Conservation (phyloP, 345 rosid genomes). For the Leavenworthia alabamica region DNA sequence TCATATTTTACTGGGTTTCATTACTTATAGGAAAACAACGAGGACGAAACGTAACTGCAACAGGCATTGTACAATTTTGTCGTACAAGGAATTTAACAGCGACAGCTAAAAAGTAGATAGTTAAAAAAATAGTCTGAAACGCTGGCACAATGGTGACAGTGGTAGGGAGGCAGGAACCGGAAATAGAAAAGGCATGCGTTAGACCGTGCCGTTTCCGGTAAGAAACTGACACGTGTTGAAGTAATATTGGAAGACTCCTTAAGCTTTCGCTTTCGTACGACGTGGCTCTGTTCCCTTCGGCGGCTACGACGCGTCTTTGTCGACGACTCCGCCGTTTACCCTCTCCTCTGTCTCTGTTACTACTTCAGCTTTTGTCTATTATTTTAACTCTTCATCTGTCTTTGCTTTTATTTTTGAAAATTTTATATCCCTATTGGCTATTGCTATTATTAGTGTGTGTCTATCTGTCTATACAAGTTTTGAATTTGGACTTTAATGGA, state of each 20-base stretch:
- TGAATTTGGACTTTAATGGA: background rate
- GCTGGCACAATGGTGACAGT: slow-evolving; percentile 21
- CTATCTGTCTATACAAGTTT: no score
- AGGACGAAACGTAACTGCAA: slow-evolving; percentile 12
- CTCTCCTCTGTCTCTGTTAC: slow-evolving; percentile 23
- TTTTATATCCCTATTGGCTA: background rate
- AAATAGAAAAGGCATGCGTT: slow-evolving; percentile 27
- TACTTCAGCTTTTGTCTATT: slow-evolving; percentile 24
- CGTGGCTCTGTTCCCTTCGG: slow-evolving; percentile 40
- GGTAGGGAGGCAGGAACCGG: slow-evolving; percentile 5
- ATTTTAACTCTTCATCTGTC: background rate
- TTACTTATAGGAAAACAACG: background rate
- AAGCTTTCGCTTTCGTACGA: slow-evolving; percentile 42
- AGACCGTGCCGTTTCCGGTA: slow-evolving; percentile 19
- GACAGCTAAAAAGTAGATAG: background rate
- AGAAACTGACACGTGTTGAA: background rate
- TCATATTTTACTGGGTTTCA: background rate
- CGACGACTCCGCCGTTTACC: slow-evolving; percentile 33
- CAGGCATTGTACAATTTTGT: slow-evolving; percentile 16
- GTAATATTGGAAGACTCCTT: slow-evolving; percentile 10
- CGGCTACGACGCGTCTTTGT: slow-evolving; percentile 53
- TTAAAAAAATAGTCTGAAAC: background rate
- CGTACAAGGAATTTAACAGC: slow-evolving; percentile 13
- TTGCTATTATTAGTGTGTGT: no score
- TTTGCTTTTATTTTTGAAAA: background rate